Conservation (phyloP, 805 yeast species). For the Teunomyces funiuensis region DNA sequence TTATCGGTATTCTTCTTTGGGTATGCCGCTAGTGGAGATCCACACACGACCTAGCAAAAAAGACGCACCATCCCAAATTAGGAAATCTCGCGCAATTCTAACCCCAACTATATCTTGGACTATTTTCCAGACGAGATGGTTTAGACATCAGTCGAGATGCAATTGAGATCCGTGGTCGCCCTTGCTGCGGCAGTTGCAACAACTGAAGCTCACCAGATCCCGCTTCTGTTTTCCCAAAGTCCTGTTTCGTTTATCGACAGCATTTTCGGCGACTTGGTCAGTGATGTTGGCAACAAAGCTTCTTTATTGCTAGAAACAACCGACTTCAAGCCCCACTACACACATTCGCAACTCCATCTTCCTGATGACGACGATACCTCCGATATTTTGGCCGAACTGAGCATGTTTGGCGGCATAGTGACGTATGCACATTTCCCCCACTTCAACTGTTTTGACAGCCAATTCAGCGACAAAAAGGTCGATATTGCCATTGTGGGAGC, state of each 20-base stretch:
- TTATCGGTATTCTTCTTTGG: no score
- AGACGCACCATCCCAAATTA: no score
- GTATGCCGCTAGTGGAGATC: no score
- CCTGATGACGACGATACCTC: slow-evolving; percentile 38
- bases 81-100: neutral
- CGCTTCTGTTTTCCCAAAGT: neutral
- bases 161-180: neutral
- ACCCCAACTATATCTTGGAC: neutral
- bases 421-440: slow-evolving; percentile 53
- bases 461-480: slow-evolving; percentile 14
- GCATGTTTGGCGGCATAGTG: slow-evolving; percentile 49
- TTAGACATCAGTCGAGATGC: neutral
- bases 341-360: slow-evolving; percentile 21
- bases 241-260: slow-evolving; percentile 21
- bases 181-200: neutral
- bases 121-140: no score
- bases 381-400: slow-evolving; percentile 18
- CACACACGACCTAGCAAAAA: no score
- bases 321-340: slow-evolving; percentile 11
- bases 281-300: slow-evolving; percentile 6
- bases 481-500: slow-evolving; percentile 62
- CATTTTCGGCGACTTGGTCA: slow-evolving; percentile 26
- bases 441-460: slow-evolving; percentile 48
- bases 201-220: neutral
- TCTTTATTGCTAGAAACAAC: neutral